phyloP scores from a whole-genome alignment of 106 monocot species.

The Hemerocallis citrina region DNA sequence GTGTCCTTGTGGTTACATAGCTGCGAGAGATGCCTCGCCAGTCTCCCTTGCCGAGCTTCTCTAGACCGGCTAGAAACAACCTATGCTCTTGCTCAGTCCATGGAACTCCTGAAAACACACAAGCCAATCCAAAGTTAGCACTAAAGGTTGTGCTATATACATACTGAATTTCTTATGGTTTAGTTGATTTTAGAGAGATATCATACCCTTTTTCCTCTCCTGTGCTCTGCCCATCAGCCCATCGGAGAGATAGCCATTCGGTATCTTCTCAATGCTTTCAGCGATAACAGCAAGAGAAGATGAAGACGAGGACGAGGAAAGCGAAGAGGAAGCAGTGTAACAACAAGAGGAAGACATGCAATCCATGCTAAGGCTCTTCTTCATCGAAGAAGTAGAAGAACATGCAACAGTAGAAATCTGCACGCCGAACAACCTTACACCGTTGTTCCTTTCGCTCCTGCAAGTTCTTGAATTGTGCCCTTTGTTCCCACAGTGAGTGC shows the following conservation, averaged over 20 bases:
- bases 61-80: constrained; percentile 10
- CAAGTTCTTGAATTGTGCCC: constrained; percentile 35
- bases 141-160: too few species aligned
- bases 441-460: background rate
- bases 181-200: background rate
- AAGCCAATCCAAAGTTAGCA: background rate
- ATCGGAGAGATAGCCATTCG: constrained; percentile 29
- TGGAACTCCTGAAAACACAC: constrained; percentile 8
- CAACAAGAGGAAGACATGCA: constrained; percentile 10
- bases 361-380: constrained; percentile 28
- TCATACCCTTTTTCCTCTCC: constrained; percentile 53
- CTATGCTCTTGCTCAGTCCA: constrained; percentile 23
- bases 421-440: constrained; percentile 22
- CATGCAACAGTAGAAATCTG: constrained; percentile 17
- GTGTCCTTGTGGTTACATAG: constrained; percentile 16
- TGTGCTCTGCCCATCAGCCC: constrained; percentile 43
- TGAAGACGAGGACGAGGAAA: constrained; percentile 18
- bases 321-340: constrained; percentile 1
- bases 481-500: constrained; percentile 29
- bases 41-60: constrained; percentile 20
- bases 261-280: constrained; percentile 25
- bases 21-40: constrained; percentile 23
- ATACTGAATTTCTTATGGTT: too few species aligned
- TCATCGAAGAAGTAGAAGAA: constrained; percentile 16
- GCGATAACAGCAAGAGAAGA: constrained; percentile 42